A percentile compares a stretch with the other conserved stretches of the same genome.
phyloP scores from a whole-genome alignment of 2,329 filamentous ascomycete species.

The Eurotiales sp. region DNA sequence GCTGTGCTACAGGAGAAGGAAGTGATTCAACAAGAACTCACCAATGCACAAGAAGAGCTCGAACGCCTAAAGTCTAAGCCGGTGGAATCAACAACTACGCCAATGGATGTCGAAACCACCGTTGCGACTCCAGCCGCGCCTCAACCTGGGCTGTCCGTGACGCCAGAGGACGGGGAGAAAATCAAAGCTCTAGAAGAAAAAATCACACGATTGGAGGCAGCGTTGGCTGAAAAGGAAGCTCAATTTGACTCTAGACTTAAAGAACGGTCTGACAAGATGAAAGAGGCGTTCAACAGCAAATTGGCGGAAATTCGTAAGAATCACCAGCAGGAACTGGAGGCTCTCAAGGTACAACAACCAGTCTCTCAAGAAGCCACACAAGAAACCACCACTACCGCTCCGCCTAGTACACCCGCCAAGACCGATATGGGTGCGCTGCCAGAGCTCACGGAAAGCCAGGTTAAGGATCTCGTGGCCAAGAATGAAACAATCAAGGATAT shows the following conservation, averaged over 20 bases:
- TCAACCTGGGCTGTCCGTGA: slow-evolving; percentile 19
- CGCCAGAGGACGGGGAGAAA: slow-evolving; percentile 49
- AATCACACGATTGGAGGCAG: slow-evolving; percentile 51
- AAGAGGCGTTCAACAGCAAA: slow-evolving; percentile 67
- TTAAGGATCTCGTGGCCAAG: slow-evolving; percentile 47
- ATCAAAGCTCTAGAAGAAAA: slow-evolving; percentile 60
- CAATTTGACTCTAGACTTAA: slow-evolving; percentile 49
- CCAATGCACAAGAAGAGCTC: slow-evolving; percentile 59
- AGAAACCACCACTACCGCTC: slow-evolving; percentile 30
- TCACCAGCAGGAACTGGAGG: slow-evolving; percentile 49
- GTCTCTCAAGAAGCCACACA: slow-evolving; percentile 19
- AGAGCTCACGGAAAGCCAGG: slow-evolving; percentile 48
- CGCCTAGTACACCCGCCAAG: slow-evolving; percentile 24
- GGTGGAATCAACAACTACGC: slow-evolving; percentile 41
- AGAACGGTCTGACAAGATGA: slow-evolving; percentile 54
- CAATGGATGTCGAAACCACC: slow-evolving; percentile 49
- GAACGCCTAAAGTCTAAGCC: slow-evolving; percentile 48
- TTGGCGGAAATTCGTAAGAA: slow-evolving; percentile 54
- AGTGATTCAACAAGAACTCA: slow-evolving; percentile 64
- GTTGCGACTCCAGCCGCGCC: slow-evolving; percentile 28
- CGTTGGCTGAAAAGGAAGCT: slow-evolving; percentile 49
- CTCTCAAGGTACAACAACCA: slow-evolving; percentile 42
- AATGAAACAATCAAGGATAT: slow-evolving; percentile 50
- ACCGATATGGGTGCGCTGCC: slow-evolving; percentile 34
- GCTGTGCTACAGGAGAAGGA: slow-evolving; percentile 60